These are phyloP conservation scores for Penicillium sp. DNA, from an alignment of 2,329 filamentous ascomycete species.

Conservation along the genomic window DNA sequence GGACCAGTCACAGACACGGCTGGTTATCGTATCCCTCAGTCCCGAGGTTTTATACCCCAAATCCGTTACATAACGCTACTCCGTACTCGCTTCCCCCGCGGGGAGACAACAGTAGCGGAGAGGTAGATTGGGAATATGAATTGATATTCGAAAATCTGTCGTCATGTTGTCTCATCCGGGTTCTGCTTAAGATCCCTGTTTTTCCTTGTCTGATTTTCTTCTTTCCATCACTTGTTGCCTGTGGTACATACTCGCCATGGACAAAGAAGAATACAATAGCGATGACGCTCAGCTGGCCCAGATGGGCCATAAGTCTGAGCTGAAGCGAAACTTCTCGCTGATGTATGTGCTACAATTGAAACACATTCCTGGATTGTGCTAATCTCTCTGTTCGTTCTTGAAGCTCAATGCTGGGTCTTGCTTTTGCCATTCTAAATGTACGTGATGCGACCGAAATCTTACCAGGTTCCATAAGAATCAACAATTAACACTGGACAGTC, in stretches of 20 bases:
- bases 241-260: slow-evolving; percentile 9
- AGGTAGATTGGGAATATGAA: slow-evolving; percentile 8
- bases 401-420: slow-evolving; percentile 52
- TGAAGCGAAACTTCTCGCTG: slow-evolving; percentile 51
- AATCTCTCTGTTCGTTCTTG: slow-evolving; percentile 1
- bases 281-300: slow-evolving; percentile 47
- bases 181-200: slow-evolving; percentile 3
- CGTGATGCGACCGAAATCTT: slow-evolving; percentile 4
- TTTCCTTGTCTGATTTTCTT: neutral
- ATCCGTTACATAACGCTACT: slow-evolving; percentile 20
- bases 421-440: slow-evolving; percentile 54
- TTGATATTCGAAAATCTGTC: slow-evolving; percentile 12
- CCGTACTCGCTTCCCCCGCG: slow-evolving; percentile 10
- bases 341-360: slow-evolving; percentile 28
- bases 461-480: neutral
- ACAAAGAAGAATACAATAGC: slow-evolving; percentile 18
- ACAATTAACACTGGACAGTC: slow-evolving; percentile 30
- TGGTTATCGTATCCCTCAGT: slow-evolving; percentile 9
- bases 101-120: slow-evolving; percentile 5
- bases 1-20: slow-evolving; percentile 8
- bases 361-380: slow-evolving; percentile 1
- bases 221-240: slow-evolving; percentile 2
- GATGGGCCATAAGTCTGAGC: slow-evolving; percentile 51
- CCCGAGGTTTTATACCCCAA: slow-evolving; percentile 12
- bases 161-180: slow-evolving; percentile 7